phyloP scores from a whole-genome alignment of 2,329 filamentous ascomycete genomes.

The Xylariaceae sp. region DNA sequence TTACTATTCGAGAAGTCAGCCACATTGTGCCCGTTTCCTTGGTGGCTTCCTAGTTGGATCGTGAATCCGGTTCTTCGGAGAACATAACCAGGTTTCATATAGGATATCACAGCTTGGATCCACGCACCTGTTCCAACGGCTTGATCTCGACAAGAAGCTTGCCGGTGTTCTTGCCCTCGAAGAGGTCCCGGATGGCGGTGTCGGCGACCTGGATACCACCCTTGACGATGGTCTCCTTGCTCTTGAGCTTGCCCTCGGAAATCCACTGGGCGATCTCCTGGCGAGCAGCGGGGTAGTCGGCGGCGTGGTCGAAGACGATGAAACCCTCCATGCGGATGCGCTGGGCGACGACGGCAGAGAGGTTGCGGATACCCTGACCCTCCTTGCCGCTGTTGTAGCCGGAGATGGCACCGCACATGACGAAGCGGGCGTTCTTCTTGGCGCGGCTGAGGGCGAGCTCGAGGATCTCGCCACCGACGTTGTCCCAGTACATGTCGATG shows the following conservation, averaged over 20 bases:
- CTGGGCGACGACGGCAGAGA: constrained; percentile 32
- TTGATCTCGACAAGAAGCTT: constrained; percentile 56
- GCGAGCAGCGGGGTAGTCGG: constrained; percentile 53
- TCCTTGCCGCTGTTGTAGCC: constrained; percentile 60
- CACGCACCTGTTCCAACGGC: constrained; percentile 25
- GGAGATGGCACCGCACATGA: constrained; percentile 66
- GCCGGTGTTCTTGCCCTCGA: constrained; percentile 65
- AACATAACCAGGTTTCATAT: not conserved
- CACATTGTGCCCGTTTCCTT: constrained; percentile 1
- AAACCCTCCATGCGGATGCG: constrained; percentile 64
- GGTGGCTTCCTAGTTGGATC: not conserved
- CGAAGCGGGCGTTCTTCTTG: constrained; percentile 57
- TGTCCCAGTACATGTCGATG: constrained; percentile 60
- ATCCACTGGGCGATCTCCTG: constrained; percentile 62
- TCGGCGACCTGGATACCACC: constrained; percentile 64
- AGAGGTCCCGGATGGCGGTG: constrained; percentile 58
- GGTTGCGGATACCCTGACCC: constrained; percentile 40
- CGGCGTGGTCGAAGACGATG: constrained; percentile 63
- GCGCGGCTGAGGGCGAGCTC: constrained; percentile 61
- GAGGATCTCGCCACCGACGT: constrained; percentile 66
- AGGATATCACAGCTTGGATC: constrained; percentile 25
- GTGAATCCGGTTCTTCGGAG: too few relatives aligned
- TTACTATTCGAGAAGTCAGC: constrained; percentile 4
- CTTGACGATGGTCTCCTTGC: constrained; percentile 64
- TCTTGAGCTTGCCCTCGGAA: constrained; percentile 65